Evolutionary conservation across 805 yeast species (phyloP).

Genomic region (Metschnikowia noctiluminum): DNA sequence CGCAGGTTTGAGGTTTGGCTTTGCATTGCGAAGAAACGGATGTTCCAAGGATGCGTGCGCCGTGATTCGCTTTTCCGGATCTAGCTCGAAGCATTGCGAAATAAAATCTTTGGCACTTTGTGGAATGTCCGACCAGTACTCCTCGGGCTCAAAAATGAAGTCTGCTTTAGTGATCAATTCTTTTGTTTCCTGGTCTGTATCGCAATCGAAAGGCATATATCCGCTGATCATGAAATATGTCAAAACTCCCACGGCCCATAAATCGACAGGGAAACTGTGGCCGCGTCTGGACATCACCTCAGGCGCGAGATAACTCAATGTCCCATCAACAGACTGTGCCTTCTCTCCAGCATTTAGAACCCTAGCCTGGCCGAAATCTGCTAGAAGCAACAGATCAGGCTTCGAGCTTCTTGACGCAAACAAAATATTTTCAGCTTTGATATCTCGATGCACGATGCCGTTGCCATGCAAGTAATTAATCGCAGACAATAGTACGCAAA

Average conservation of each 20-base stretch:
- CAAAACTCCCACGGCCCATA: conserved; percentile 76
- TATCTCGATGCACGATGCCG: conserved; percentile 65
- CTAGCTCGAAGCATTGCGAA: conserved; percentile 47
- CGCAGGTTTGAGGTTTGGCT: conserved; percentile 5
- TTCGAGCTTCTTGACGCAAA: conserved; percentile 38
- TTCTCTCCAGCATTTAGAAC: conserved; percentile 28
- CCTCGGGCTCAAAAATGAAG: conserved; percentile 58
- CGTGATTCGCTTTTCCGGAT: conserved; percentile 45
- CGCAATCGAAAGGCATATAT: conserved; percentile 76
- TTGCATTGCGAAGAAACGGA: conserved; percentile 28
- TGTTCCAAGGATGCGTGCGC: conserved; percentile 45
- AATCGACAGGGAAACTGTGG: conserved; percentile 61
- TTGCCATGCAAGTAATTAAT: conserved; percentile 56
- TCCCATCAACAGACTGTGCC: conserved; percentile 40
- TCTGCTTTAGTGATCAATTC: conserved; percentile 60
- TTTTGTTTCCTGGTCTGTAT: conserved; percentile 62
- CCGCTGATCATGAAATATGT: conserved; percentile 70
- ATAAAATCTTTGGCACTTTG: conserved; percentile 57
- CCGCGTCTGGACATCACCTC: conserved; percentile 53
- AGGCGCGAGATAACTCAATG: conserved; percentile 75
- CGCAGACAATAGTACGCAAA: conserved; percentile 51
- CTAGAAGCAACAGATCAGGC: conserved; percentile 42
- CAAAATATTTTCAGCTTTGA: conserved; percentile 69
- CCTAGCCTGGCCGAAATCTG: conserved; percentile 66
- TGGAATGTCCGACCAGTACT: conserved; percentile 52